phyloP scores from a whole-genome alignment of 2,329 filamentous ascomycete genomes.

The Fusarium xyrophilum region DNA sequence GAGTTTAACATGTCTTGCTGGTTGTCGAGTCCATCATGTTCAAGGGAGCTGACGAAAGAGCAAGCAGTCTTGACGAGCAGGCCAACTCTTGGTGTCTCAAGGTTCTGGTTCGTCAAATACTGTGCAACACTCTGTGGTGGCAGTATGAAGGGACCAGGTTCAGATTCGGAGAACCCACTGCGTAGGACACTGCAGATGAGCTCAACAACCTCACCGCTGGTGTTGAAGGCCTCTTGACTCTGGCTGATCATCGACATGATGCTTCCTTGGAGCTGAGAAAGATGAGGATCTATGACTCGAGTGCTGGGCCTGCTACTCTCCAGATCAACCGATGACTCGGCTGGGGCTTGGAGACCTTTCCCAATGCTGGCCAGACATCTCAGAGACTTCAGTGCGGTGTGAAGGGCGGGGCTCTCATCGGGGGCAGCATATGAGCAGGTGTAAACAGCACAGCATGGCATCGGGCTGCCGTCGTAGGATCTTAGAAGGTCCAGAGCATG shows the following conservation, averaged over 20 bases:
- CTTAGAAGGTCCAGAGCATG: slow-evolving; percentile 35
- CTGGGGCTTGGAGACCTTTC: slow-evolving; percentile 72
- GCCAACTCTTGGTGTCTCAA: slow-evolving; percentile 71
- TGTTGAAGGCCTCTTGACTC: slow-evolving; percentile 60
- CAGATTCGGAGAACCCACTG: slow-evolving; percentile 76
- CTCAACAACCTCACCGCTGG: slow-evolving; percentile 72
- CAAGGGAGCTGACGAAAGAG: slow-evolving; percentile 70
- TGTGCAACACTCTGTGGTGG: slow-evolving; percentile 69
- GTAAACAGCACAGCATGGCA: slow-evolving; percentile 38
- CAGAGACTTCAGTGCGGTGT: slow-evolving; percentile 63
- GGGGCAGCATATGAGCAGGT: slow-evolving; percentile 42
- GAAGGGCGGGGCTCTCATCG: slow-evolving; percentile 54
- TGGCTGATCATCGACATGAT: slow-evolving; percentile 56
- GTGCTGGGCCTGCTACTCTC: slow-evolving; percentile 54
- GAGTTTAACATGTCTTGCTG: slow-evolving; percentile 57
- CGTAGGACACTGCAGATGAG: slow-evolving; percentile 74
- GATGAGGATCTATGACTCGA: slow-evolving; percentile 20
- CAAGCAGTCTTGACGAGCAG: slow-evolving; percentile 74
- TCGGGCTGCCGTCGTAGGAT: not conserved
- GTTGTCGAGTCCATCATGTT: slow-evolving; percentile 52
- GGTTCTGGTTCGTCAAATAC: slow-evolving; percentile 66
- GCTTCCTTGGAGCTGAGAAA: slow-evolving; percentile 52
- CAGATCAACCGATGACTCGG: slow-evolving; percentile 72
- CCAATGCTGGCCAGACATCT: slow-evolving; percentile 74
- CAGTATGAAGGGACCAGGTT: slow-evolving; percentile 80